Conservation (phyloP, 2,329 filamentous ascomycete genomes). For the Botrytis fabae region DNA sequence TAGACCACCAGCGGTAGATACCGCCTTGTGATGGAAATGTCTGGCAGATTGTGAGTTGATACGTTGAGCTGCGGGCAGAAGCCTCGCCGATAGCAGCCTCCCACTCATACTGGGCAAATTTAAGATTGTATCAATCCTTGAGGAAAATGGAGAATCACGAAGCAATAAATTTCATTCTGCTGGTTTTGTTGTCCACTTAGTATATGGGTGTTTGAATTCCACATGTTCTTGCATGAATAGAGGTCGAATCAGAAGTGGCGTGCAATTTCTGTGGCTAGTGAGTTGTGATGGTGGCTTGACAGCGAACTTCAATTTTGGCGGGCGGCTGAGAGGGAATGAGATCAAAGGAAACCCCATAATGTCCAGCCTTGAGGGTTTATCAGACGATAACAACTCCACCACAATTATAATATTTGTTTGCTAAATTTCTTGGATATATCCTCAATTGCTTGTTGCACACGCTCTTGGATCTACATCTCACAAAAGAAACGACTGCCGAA, state of each 20-base stretch:
- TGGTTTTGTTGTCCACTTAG: conserved; percentile 23
- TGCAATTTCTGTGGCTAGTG: conserved; percentile 23
- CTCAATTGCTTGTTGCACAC: not conserved
- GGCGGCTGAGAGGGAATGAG: not conserved
- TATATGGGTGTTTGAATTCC: conserved; percentile 10
- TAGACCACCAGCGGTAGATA: conserved; percentile 66
- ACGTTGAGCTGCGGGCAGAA: conserved; percentile 66
- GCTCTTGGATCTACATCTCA: not conserved
- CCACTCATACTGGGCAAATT: conserved; percentile 40
- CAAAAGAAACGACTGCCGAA: not conserved
- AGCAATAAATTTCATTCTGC: conserved; percentile 13
- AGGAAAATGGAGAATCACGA: conserved; percentile 17
- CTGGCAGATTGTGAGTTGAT: conserved; percentile 56
- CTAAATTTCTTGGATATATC: not conserved
- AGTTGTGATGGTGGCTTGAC: not conserved
- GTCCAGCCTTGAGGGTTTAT: conserved; percentile 1
- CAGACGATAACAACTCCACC: conserved; percentile 13
- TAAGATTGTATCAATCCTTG: conserved; percentile 25
- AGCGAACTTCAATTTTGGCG: not conserved
- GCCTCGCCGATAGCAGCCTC: conserved; percentile 71
- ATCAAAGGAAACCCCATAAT: not conserved
- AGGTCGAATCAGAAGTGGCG: conserved; percentile 29
- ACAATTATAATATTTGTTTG: conserved; percentile 12
- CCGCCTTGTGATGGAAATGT: conserved; percentile 58
- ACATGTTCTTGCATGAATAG: conserved; percentile 20